These are phyloP conservation scores for Aspergillus aculeatus DNA, from an alignment of 2,329 filamentous ascomycete genomes.

Conservation along the genomic window DNA sequence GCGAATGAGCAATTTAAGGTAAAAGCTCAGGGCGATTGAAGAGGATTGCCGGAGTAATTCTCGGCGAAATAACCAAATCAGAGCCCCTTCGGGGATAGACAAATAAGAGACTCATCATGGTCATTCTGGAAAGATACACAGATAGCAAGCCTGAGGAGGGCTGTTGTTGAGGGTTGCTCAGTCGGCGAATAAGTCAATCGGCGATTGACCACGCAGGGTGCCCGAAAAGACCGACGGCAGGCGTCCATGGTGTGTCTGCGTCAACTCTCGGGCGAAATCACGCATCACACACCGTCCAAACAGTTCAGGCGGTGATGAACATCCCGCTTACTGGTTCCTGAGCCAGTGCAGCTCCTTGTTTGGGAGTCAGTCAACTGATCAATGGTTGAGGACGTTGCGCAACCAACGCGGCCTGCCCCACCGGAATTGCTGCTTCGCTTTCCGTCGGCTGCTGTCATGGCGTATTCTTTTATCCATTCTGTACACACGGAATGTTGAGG, in stretches of 20 bases:
- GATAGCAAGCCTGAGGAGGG: neutral
- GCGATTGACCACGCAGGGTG: neutral
- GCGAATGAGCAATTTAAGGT: constrained; percentile 9
- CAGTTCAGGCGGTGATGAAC: neutral
- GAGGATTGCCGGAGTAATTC: constrained; percentile 15
- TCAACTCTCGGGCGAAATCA: neutral
- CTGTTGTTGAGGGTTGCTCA: neutral
- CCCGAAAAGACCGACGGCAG: neutral
- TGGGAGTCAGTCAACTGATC: neutral
- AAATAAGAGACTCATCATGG: neutral
- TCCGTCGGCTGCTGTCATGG: constrained; percentile 22
- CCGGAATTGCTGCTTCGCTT: constrained; percentile 18
- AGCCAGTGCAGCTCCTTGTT: neutral
- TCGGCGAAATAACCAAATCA: constrained; percentile 17
- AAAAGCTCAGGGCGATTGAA: constrained; percentile 1
- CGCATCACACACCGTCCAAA: neutral
- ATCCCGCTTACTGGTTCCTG: no score
- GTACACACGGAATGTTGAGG: neutral
- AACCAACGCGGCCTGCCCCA: constrained; percentile 24
- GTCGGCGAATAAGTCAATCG: neutral
- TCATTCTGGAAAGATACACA: neutral
- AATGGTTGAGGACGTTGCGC: constrained; percentile 2
- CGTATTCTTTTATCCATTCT: constrained; percentile 8
- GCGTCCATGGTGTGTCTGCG: neutral
- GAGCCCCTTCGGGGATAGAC: constrained; percentile 7